Percentiles rank a stretch among this genome's conserved stretches.
phyloP scores from a whole-genome alignment of 768 basidiomycete species.

The Mycena leptocephala region DNA sequence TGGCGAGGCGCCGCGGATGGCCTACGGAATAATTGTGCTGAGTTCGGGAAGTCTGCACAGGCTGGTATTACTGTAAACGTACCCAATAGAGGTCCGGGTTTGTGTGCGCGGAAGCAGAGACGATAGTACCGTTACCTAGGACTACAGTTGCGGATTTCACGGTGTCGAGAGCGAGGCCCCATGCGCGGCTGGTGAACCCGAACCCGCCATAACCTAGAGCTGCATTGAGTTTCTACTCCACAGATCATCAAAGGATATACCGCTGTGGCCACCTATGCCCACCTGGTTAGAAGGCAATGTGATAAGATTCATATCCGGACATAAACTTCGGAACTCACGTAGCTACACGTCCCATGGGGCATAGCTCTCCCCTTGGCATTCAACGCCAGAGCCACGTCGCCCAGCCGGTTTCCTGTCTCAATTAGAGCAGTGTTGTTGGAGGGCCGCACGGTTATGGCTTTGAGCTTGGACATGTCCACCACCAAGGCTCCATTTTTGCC shows the following conservation, averaged over 20 bases:
- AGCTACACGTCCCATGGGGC: slow-evolving; percentile 69
- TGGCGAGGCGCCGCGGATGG: slow-evolving; percentile 56
- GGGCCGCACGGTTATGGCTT: slow-evolving; percentile 52
- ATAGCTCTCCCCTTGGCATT: slow-evolving; percentile 58
- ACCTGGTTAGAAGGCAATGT: not conserved
- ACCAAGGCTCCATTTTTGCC: slow-evolving; percentile 61
- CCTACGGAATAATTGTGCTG: slow-evolving; percentile 43
- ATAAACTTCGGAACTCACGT: slow-evolving; percentile 41
- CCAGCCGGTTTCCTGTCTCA: slow-evolving; percentile 61
- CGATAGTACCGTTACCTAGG: slow-evolving; percentile 59
- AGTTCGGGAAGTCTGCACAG: not conserved
- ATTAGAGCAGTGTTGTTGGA: slow-evolving; percentile 54
- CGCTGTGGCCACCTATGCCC: not conserved
- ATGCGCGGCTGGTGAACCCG: slow-evolving; percentile 63
- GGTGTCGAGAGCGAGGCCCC: slow-evolving; percentile 67
- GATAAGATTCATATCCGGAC: not conserved
- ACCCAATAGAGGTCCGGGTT: slow-evolving; percentile 70
- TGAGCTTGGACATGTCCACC: slow-evolving; percentile 60
- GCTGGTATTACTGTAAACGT: slow-evolving; percentile 20
- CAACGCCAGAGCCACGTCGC: slow-evolving; percentile 60
- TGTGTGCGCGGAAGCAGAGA: slow-evolving; percentile 50
- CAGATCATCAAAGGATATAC: no score
- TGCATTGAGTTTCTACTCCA: no score
- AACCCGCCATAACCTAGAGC: slow-evolving; percentile 59
- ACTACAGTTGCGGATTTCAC: slow-evolving; percentile 57